A percentile compares a stretch with the other conserved stretches of the same genome.
phyloP scores from a whole-genome alignment of 2,329 filamentous ascomycete species.

The Pyrenochaeta sp. region DNA sequence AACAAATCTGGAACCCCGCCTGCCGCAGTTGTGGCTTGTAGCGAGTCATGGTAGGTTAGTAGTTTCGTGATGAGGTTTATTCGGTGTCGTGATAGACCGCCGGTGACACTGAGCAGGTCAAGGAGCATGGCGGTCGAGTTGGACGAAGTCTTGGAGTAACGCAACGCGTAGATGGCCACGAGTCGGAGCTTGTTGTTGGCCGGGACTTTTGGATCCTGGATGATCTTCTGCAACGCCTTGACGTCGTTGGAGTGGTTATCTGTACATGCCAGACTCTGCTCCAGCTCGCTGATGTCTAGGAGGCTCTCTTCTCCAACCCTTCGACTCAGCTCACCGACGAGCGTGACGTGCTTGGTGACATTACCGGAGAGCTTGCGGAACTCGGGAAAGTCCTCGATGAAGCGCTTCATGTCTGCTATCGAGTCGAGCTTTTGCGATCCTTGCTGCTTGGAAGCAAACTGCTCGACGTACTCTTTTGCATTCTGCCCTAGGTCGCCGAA shows the following conservation, averaged over 20 bases:
- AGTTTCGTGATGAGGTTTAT: slow-evolving; percentile 84
- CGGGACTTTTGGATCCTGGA: slow-evolving; percentile 80
- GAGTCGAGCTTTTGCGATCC: slow-evolving; percentile 96
- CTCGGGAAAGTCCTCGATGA: slow-evolving; percentile 98
- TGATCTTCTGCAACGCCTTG: slow-evolving; percentile 89
- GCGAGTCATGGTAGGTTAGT: slow-evolving; percentile 83
- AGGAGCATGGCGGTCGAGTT: slow-evolving; percentile 85
- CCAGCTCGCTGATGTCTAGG: slow-evolving; percentile 95
- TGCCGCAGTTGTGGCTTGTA: slow-evolving; percentile 76
- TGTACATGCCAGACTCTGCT: slow-evolving; percentile 96
- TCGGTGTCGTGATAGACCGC: slow-evolving; percentile 77
- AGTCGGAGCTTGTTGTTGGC: slow-evolving; percentile 85
- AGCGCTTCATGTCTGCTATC: slow-evolving; percentile 98
- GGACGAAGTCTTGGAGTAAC: slow-evolving; percentile 86
- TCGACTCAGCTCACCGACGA: slow-evolving; percentile 92
- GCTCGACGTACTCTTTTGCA: slow-evolving; percentile 98
- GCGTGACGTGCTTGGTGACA: slow-evolving; percentile 96
- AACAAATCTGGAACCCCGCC: slow-evolving; percentile 91
- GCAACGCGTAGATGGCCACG: slow-evolving; percentile 92
- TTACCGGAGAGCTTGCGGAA: slow-evolving; percentile 97
- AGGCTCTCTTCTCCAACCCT: slow-evolving; percentile 85
- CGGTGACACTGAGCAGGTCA: slow-evolving; percentile 84
- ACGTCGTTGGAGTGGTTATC: slow-evolving; percentile 92
- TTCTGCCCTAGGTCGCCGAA: slow-evolving; percentile 95
- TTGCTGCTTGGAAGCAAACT: slow-evolving; percentile 98